Evolutionary conservation across 2,329 filamentous ascomycete species (phyloP).

Genomic region (Fusarium sp.): DNA sequence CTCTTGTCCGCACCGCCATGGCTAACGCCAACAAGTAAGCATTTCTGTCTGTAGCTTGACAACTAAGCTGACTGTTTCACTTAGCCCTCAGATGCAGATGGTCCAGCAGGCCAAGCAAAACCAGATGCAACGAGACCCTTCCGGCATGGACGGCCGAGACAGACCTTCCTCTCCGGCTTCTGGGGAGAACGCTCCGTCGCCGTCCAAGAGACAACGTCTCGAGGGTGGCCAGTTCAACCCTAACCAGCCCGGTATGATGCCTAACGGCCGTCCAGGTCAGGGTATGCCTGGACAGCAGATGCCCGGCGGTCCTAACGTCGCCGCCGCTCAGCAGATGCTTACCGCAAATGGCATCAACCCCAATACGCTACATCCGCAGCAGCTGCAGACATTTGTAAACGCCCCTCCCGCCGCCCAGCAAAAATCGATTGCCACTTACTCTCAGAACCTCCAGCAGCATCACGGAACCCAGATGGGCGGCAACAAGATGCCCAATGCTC

Average conservation of each 20-base stretch:
- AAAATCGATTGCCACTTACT: constrained; percentile 90
- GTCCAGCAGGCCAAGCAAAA: constrained; percentile 78
- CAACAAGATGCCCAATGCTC: constrained; percentile 81
- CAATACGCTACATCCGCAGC: constrained; percentile 76
- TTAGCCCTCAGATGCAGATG: constrained; percentile 77
- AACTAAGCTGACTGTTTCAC: constrained; percentile 23
- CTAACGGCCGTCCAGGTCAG: constrained; percentile 77
- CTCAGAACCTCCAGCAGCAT: constrained; percentile 84
- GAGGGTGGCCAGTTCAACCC: constrained; percentile 78
- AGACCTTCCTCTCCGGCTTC: constrained; percentile 85
- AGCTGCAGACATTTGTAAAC: constrained; percentile 75
- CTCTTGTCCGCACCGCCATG: constrained; percentile 78
- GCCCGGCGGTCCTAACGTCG: constrained; percentile 62
- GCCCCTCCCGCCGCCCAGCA: constrained; percentile 73
- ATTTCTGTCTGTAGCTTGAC: neutral
- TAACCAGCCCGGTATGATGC: constrained; percentile 76
- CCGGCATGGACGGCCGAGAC: constrained; percentile 85
- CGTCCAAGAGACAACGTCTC: constrained; percentile 88
- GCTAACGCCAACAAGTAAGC: constrained; percentile 81
- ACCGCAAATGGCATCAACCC: constrained; percentile 80
- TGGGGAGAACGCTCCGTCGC: constrained; percentile 89
- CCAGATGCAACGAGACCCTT: constrained; percentile 89
- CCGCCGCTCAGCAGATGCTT: constrained; percentile 70
- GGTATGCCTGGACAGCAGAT: constrained; percentile 80
- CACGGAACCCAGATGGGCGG: constrained; percentile 84